These are phyloP conservation scores for Colletotrichum sp. DNA, from an alignment of 2,329 filamentous ascomycete genomes.

Conservation along the genomic window DNA sequence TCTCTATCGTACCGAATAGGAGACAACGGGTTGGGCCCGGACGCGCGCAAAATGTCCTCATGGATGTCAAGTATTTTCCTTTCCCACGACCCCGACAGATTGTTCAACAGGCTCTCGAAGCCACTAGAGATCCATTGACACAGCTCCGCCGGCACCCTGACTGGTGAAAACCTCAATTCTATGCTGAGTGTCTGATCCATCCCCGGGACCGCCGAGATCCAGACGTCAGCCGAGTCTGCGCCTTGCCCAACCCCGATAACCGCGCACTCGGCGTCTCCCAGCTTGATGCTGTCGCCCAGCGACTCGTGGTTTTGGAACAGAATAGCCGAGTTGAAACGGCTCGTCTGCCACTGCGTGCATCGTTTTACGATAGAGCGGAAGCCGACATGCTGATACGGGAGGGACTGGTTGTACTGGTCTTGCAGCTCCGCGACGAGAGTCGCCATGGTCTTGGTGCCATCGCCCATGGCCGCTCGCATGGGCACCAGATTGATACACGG, in stretches of 20 bases:
- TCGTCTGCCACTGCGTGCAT: background rate
- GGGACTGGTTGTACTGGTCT: background rate
- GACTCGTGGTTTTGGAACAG: background rate
- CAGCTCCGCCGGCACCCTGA: background rate
- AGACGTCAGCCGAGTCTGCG: background rate
- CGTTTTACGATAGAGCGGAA: background rate
- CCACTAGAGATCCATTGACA: fast-evolving
- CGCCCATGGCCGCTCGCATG: background rate
- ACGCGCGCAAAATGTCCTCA: background rate
- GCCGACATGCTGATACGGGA: background rate
- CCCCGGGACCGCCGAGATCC: background rate
- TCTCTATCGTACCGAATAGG: background rate
- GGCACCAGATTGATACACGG: background rate
- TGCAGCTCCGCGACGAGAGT: background rate
- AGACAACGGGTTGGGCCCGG: background rate
- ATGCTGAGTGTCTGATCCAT: background rate
- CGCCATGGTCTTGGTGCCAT: background rate
- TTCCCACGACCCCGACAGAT: background rate
- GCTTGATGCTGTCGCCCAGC: background rate
- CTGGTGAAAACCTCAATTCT: fast-evolving
- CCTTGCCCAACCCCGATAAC: background rate
- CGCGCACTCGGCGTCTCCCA: background rate
- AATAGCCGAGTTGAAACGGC: background rate
- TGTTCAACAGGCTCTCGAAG: background rate
- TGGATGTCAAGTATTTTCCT: background rate